A percentile compares a stretch with the other conserved stretches of the same genome.
These are phyloP conservation scores for Solanum gracilifrons DNA, from an alignment of 257 asterid species.

Conservation along the genomic window DNA sequence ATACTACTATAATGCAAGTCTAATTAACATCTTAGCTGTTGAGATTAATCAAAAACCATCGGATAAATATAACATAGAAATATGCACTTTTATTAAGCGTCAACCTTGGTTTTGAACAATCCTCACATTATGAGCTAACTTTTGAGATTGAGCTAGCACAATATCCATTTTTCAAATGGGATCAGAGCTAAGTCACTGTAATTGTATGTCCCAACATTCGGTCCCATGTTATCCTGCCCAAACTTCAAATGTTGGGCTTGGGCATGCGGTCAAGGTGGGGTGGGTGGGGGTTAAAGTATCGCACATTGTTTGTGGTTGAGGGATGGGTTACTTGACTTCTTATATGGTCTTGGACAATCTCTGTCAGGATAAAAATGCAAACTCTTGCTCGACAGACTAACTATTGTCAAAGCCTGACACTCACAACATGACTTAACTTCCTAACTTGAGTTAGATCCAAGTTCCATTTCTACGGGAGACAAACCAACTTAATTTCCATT, in stretches of 20 bases:
- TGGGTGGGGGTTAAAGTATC: background rate
- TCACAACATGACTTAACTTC: background rate
- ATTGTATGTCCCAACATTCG: background rate
- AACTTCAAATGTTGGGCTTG: background rate
- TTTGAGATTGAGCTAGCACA: background rate
- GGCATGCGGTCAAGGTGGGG: background rate
- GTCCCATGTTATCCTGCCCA: background rate
- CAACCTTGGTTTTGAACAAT: background rate
- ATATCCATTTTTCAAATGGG: background rate
- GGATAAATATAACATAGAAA: background rate
- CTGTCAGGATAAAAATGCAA: background rate
- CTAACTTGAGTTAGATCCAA: background rate
- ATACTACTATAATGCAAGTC: background rate
- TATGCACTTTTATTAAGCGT: background rate
- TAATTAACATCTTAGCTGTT: background rate
- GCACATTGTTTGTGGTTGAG: background rate
- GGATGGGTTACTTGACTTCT: background rate
- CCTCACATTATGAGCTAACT: background rate
- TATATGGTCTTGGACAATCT: background rate
- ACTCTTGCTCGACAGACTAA: background rate
- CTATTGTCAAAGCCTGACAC: background rate
- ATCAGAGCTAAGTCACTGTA: background rate
- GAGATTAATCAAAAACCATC: background rate
- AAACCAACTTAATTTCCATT: background rate
- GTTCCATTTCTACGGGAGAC: background rate